These are phyloP conservation scores for Hypoxylon sp. DNA, from an alignment of 2,329 filamentous ascomycete species.

Conservation along the genomic window DNA sequence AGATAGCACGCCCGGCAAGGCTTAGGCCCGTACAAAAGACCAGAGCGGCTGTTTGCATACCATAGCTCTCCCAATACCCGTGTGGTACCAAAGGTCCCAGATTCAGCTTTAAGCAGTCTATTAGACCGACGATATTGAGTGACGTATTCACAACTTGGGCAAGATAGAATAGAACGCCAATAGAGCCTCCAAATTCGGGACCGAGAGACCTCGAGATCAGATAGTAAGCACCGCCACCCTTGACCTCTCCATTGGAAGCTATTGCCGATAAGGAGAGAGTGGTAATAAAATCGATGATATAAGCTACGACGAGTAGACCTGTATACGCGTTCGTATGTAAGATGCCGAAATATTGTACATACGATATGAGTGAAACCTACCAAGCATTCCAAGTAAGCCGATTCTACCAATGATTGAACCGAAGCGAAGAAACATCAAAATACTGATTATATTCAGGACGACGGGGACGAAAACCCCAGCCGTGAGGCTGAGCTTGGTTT, in stretches of 20 bases:
- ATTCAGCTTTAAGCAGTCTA: conserved; percentile 85
- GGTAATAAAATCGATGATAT: conserved; percentile 85
- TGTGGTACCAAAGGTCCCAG: conserved; percentile 77
- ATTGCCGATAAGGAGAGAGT: conserved; percentile 90
- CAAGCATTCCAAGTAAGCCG: conserved; percentile 84
- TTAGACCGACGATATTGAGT: conserved; percentile 87
- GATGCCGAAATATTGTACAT: conserved; percentile 1
- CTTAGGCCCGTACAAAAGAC: conserved; percentile 81
- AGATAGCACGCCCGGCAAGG: conserved; percentile 83
- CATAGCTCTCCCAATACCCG: conserved; percentile 83
- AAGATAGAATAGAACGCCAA: conserved; percentile 90
- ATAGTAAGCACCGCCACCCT: conserved; percentile 90
- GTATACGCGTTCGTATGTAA: conserved; percentile 37
- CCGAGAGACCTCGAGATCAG: conserved; percentile 88
- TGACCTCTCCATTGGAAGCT: conserved; percentile 89
- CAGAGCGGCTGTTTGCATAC: conserved; percentile 80
- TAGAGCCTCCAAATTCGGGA: conserved; percentile 90
- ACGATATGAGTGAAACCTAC: conserved; percentile 62
- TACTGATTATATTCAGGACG: conserved; percentile 89
- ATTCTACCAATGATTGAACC: conserved; percentile 86
- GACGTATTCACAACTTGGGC: conserved; percentile 90
- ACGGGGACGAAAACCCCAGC: conserved; percentile 89
- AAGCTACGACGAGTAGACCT: conserved; percentile 83
- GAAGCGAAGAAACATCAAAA: conserved; percentile 93
- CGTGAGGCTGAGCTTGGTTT: conserved; percentile 79